Conservation (phyloP, 805 yeast genomes). For the Scheffersomyces amazonensis region DNA sequence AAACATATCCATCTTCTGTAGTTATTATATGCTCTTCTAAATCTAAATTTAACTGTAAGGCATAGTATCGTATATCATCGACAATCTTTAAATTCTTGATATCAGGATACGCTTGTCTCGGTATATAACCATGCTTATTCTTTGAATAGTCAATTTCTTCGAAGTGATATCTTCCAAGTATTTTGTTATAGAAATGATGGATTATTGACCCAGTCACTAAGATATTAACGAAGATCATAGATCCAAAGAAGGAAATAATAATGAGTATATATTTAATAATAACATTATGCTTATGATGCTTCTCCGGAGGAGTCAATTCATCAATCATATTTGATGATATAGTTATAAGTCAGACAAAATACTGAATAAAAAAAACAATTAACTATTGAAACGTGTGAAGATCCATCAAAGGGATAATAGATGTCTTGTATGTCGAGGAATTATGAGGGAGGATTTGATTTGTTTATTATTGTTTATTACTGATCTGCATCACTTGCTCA, state of each 20-base stretch:
- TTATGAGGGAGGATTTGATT: no score
- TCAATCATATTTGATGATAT: constrained; percentile 17
- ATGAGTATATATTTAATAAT: constrained; percentile 17
- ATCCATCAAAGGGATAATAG: no score
- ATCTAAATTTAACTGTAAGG: constrained; percentile 55
- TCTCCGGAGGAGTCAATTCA: constrained; percentile 21
- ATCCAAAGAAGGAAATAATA: constrained; percentile 23
- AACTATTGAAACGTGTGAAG: no score
- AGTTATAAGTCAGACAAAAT: no score
- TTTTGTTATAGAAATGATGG: constrained; percentile 25
- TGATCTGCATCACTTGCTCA: no score
- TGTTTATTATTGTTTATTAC: no score
- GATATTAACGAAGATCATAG: constrained; percentile 23
- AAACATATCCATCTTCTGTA: constrained; percentile 77
- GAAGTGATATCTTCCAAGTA: constrained; percentile 27
- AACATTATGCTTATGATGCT: constrained; percentile 17
- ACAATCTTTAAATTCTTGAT: constrained; percentile 28
- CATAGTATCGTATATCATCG: constrained; percentile 63
- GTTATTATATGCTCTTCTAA: constrained; percentile 57
- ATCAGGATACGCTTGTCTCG: constrained; percentile 34
- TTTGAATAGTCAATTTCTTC: constrained; percentile 21
- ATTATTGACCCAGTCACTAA: constrained; percentile 25
- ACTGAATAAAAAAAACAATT: no score
- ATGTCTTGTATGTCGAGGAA: no score
- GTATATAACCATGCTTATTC: constrained; percentile 21